phyloP scores from a whole-genome alignment of 441 rosid species.

The Kokia cookei region DNA sequence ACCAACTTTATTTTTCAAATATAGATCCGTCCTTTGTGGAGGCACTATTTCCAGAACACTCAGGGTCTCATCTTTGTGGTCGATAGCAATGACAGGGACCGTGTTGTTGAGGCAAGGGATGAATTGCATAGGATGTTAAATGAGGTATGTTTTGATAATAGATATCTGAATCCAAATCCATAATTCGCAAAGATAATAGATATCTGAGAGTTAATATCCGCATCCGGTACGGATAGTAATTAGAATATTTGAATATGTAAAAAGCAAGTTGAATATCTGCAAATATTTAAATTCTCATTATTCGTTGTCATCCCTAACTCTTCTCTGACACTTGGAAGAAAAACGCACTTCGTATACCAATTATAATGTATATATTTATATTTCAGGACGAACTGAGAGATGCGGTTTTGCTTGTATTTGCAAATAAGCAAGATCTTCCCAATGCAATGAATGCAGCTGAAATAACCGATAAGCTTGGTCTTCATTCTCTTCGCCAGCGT shows the following conservation, averaged over 20 bases:
- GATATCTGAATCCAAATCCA: too few species aligned
- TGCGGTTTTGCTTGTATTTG: slow-evolving; percentile 77
- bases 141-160: slow-evolving; percentile 34
- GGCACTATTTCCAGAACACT: slow-evolving; percentile 71
- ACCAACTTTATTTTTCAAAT: background rate
- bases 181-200: too few species aligned
- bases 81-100: slow-evolving; percentile 79
- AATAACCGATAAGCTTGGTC: too few species aligned
- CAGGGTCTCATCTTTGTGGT: slow-evolving; percentile 83
- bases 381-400: slow-evolving; percentile 71
- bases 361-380: too few species aligned
- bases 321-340: too few species aligned
- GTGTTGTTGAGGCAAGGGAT: slow-evolving; percentile 79
- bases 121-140: slow-evolving; percentile 80
- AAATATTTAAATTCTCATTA: too few species aligned
- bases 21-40: slow-evolving; percentile 87
- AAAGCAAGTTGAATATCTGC: too few species aligned
- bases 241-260: too few species aligned
- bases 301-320: too few species aligned
- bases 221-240: too few species aligned
- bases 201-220: too few species aligned
- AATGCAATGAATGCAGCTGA: slow-evolving; percentile 56
- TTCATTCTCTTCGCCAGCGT: too few species aligned
- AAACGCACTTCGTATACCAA: background rate
- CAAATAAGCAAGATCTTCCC: slow-evolving; percentile 79